These are phyloP conservation scores for Peniophora sp. DNA, from an alignment of 1,284 basidiomycete species.

Conservation along the genomic window DNA sequence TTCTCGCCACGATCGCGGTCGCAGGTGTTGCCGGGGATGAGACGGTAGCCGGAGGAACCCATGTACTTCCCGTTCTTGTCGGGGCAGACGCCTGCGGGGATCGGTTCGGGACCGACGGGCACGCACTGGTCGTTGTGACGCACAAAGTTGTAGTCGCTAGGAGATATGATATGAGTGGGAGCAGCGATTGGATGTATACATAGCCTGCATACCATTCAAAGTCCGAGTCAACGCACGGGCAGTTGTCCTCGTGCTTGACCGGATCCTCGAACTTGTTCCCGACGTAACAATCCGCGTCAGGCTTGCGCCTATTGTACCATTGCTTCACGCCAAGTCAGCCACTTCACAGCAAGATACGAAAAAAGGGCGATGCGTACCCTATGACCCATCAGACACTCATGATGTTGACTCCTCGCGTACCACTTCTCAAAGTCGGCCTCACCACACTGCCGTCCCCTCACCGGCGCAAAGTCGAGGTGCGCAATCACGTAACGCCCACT, in stretches of 20 bases:
- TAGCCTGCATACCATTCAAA: slow-evolving; percentile 75
- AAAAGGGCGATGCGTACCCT: slow-evolving; percentile 45
- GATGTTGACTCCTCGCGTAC: slow-evolving; percentile 67
- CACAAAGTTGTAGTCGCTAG: slow-evolving; percentile 84
- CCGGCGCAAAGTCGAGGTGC: slow-evolving; percentile 79
- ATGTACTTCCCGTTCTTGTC: slow-evolving; percentile 59
- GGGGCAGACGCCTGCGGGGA: slow-evolving; percentile 73
- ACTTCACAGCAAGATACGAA: background rate
- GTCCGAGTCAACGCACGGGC: slow-evolving; percentile 80
- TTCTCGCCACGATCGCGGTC: slow-evolving; percentile 41
- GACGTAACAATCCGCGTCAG: slow-evolving; percentile 85
- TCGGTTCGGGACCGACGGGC: slow-evolving; percentile 77
- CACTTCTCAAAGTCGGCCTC: slow-evolving; percentile 81
- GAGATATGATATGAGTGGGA: background rate
- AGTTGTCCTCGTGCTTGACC: slow-evolving; percentile 74
- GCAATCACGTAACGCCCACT: slow-evolving; percentile 64
- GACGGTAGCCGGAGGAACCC: slow-evolving; percentile 88
- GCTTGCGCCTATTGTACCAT: slow-evolving; percentile 87
- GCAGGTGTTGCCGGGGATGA: slow-evolving; percentile 93
- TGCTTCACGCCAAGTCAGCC: slow-evolving; percentile 46
- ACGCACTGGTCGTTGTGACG: slow-evolving; percentile 69
- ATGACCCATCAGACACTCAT: slow-evolving; percentile 92
- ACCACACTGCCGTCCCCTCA: slow-evolving; percentile 64
- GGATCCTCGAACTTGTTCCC: slow-evolving; percentile 88
- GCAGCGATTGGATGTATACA: background rate